Evolutionary conservation across 163 green algal genomes (phyloP), one percentile per base, ranked within the genome.

Genomic region (Scenedesmus sp.): DNA sequence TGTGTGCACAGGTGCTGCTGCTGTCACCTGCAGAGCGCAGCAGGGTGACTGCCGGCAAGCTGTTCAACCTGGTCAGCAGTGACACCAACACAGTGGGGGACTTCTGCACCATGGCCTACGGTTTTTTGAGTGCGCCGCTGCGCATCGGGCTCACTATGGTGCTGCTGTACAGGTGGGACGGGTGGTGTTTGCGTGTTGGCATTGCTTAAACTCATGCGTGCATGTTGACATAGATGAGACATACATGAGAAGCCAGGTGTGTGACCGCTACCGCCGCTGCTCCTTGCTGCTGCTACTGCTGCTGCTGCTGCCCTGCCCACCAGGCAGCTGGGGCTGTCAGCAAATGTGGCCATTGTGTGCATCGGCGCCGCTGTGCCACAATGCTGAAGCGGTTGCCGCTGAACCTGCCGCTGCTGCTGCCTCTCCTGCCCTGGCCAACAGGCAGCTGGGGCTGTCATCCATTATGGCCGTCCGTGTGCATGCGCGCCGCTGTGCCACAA

Each of bases 81-180:
- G 97, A 99, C 84, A 91, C 94, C 3, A 96, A 98, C 91, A 94
- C 95, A 1, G 56, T 99, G 20, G 88, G 96, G 76, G 83, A 94
- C 73, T 92, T 97, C 67, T 96, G 94, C 90, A 92, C 95, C 76
- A 96, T 95, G 87, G 93, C 96, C 10, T 94, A 98, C 86, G 93
- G 92, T 5, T 77, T 98, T 54, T 95, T 98, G 66, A 98, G 95
- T 0, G 95, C 94, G 2, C 97, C 97, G 1, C 82, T 98, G 87
- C 94, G 97, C 70, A 98, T 98, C 88, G 55, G 95, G 54, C 52
- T 93, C 1, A 94, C 95, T 10, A 96, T 98, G 94, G 84, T 94
- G 8, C 89, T 98, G 94, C 95, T 98, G n/a, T 98, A 96, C 89
- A 91, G 88, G 88, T n/a, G n/a, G n/a, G n/a, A n/a, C n/a, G n/a